These are phyloP conservation scores for Phylloporus rhodoxanthus DNA, from an alignment of 768 basidiomycete genomes.

Conservation along the genomic window DNA sequence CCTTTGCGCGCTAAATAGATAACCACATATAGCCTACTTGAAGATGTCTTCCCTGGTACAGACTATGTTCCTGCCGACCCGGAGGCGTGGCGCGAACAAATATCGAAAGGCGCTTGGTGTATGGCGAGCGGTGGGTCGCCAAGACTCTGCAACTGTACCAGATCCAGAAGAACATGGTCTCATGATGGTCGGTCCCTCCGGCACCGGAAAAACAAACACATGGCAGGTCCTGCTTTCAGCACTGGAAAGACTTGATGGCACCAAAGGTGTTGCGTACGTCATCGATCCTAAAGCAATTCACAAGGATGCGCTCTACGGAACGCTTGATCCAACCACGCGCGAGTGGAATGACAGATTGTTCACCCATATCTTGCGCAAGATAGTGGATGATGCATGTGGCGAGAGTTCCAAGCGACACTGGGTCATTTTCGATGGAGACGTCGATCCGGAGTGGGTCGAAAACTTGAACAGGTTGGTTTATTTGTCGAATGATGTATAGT, in stretches of 20 bases:
- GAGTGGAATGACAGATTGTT: constrained; percentile 99
- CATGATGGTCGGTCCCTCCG: constrained; percentile 99
- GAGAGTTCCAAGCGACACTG: constrained; percentile 95
- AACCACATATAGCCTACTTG: constrained; percentile 59
- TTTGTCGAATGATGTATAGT: neutral
- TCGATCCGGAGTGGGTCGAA: constrained; percentile 99
- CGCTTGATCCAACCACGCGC: constrained; percentile 91
- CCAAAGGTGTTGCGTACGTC: constrained; percentile 90
- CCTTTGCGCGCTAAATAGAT: constrained; percentile 1
- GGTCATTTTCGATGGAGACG: constrained; percentile 99
- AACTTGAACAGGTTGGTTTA: constrained; percentile 87
- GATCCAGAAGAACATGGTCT: constrained; percentile 98
- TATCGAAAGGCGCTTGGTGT: constrained; percentile 78
- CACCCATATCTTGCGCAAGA: constrained; percentile 95
- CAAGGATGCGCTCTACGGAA: constrained; percentile 96
- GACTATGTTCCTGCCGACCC: constrained; percentile 87
- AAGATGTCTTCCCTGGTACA: constrained; percentile 96
- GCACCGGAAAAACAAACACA: constrained; percentile 93
- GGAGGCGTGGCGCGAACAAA: constrained; percentile 77
- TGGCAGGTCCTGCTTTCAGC: constrained; percentile 93
- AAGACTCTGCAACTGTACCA: constrained; percentile 98
- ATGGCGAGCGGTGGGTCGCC: constrained; percentile 84
- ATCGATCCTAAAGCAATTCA: constrained; percentile 99
- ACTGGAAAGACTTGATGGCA: constrained; percentile 83
- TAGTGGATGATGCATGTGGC: constrained; percentile 96